Base-by-base conservation (phyloP, 176 grass and related monocot genomes). In the Juncus inflexus region DNA sequence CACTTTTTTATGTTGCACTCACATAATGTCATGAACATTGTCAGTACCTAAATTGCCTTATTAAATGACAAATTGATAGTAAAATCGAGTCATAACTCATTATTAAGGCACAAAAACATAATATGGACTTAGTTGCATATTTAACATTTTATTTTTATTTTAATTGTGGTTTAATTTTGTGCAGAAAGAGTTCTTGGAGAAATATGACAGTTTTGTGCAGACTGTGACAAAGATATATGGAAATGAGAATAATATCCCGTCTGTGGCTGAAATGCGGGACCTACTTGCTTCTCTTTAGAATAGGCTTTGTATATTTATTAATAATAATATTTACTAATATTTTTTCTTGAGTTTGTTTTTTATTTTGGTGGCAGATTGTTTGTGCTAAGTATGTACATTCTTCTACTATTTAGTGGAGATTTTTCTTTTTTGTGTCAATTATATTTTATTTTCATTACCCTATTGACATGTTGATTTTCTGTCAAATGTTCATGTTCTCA, bases 111-210 rank as follows among this genome's bases (percentile, higher is more conserved):
- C 19, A 28, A 28, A 28, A 28, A 28, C 19, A 28, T 47, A 47
- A 47, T 9, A 6, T 6, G 43, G 43, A 47, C 43, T 6, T 2
- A 47, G 2, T 47, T 47, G 43, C 43, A 47, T 6, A 47, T 6
- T 47, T 47, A 5, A 70, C 51, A 5, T 13, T 28, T 56, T 76
- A 12, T 37, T 37, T 63, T 7, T 64, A 76, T 50, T 28, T 28
- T 28, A 28, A 28, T 28, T 28, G 19, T 28, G 19, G 19, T 28
- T 28, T 28, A 28, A 28, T 28, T 28, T 47, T 5, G 43, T 47
- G 67, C 95, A 99, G 95, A 99, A 99, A 80, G 95, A 99, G 55
- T 99, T 99, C 65, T 50, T 99, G 80, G 95, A 94, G 60, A 99
- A 94, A 74, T 94, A 99, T 40, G 95, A 94, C 63, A 87, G 85